Evolutionary conservation across 371 early-diverging fungal species (phyloP), one percentile per base, ranked within the genome.

Genomic region (Mucor saturninus): DNA sequence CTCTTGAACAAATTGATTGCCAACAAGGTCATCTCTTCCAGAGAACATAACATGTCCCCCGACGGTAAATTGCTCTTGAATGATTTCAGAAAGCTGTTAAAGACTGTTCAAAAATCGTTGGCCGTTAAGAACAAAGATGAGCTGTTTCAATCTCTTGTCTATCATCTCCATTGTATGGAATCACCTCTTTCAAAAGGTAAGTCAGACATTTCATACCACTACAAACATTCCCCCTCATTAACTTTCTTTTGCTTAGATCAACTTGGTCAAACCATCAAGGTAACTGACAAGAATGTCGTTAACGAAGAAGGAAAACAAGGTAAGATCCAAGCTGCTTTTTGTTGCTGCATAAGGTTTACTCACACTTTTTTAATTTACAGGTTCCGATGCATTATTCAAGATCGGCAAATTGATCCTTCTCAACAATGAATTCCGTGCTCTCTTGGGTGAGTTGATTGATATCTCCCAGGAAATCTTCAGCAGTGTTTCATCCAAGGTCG

Each of bases 71-170:
- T 65, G 2, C 66, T 86, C 7, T 73, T 86, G 53, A 61, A 67
- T n/a, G 84, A 83, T 50, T 75, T 84, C 38, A 71, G 78, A 28
- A 61, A 77, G 35, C 62, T 88, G 10, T 43, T 86, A 14, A 58
- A 64, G 4, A 81, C 82, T 2, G 48, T 79, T 29, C 69, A 79
- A 37, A 79, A 62, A 4, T 68, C 84, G 32, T 52, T 89, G 31
- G 52, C 64, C 2, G 77, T 66, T 28, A 87, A 86, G 71, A 89
- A 89, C 57, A 67, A 65, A 46, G 83, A 87, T 39, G 87, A 87
- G 54, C 62, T 83, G 15, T 81, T 87, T 52, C 89, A 89, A 56
- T 75, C 81, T 35, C 80, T 87, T 53, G 71, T 85, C 49, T 84
- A 83, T 65, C 87, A 89, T 45, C 52, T 75, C 15, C 67, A 68